Conservation (phyloP, 192 early-diverging fungal species). For the Spinellus fusiger region DNA sequence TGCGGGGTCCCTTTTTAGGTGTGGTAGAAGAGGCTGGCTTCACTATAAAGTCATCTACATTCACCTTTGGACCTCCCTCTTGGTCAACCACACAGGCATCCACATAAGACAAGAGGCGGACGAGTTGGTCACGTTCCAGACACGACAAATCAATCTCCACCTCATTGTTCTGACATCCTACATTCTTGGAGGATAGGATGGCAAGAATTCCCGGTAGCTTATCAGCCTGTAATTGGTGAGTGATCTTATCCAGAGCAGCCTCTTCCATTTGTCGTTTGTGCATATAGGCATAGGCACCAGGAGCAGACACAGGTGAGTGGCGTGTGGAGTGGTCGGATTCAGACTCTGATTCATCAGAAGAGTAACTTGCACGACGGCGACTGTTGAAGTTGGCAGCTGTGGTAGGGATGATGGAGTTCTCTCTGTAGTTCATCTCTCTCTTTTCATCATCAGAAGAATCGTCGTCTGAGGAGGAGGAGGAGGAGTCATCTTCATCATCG, state of each 20-base stretch:
- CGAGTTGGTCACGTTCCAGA: slow-evolving; percentile 25
- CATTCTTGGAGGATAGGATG: slow-evolving; percentile 21
- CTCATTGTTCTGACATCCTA: slow-evolving; percentile 17
- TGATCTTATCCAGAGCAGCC: slow-evolving; percentile 24
- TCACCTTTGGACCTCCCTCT: slow-evolving; percentile 22
- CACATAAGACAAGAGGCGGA: slow-evolving; percentile 27
- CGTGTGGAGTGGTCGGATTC: slow-evolving; percentile 14
- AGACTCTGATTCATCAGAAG: slow-evolving; percentile 13
- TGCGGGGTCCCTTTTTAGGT: slow-evolving; percentile 13
- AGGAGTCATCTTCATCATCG: too few species aligned
- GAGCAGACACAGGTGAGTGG: neutral
- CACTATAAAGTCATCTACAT: slow-evolving; percentile 13
- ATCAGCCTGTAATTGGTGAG: slow-evolving; percentile 23
- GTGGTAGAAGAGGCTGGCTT: neutral
- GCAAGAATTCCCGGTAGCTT: slow-evolving; percentile 27
- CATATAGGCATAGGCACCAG: slow-evolving; percentile 17
- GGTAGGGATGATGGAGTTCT: slow-evolving; percentile 3
- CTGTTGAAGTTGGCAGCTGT: slow-evolving; percentile 5
- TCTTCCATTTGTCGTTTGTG: slow-evolving; percentile 31
- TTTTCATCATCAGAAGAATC: slow-evolving; percentile 5
- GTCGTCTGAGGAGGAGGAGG: neutral
- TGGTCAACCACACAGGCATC: slow-evolving; percentile 32
- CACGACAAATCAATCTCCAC: slow-evolving; percentile 32
- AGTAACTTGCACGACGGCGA: neutral
- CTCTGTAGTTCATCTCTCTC: too few species aligned